These are phyloP conservation scores for Ceratobasidium sp. DNA, from an alignment of 1,284 basidiomycete genomes.

Conservation along the genomic window DNA sequence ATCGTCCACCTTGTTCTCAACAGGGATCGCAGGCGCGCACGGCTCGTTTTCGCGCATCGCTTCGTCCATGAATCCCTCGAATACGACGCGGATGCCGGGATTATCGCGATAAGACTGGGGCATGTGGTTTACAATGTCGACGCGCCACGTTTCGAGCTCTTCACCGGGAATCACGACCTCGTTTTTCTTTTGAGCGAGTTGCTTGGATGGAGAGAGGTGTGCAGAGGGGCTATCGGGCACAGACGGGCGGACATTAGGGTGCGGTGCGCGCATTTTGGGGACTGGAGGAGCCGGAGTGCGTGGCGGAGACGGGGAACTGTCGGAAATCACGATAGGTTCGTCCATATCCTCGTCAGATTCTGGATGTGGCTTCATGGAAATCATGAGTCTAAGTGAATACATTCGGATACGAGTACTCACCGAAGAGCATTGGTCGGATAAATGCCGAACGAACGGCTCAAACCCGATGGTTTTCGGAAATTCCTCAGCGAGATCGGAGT, in stretches of 20 bases:
- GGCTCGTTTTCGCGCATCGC: conserved; percentile 66
- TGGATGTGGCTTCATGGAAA: not conserved
- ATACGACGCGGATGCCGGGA: conserved; percentile 19
- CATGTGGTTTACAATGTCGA: conserved; percentile 39
- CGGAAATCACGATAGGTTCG: not conserved
- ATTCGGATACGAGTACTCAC: not conserved
- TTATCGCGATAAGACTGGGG: conserved; percentile 31
- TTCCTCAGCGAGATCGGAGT: conserved; percentile 6
- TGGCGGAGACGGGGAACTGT: conserved; percentile 12
- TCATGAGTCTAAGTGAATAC: not conserved
- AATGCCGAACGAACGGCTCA: conserved; percentile 13
- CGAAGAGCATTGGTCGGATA: conserved; percentile 8
- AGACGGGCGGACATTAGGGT: conserved; percentile 29
- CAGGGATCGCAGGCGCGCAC: conserved; percentile 70
- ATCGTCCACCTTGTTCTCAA: conserved; percentile 74
- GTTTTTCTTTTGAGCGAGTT: conserved; percentile 39
- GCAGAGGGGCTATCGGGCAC: conserved; percentile 18
- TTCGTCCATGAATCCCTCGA: conserved; percentile 40
- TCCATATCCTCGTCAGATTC: not conserved
- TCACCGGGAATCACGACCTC: conserved; percentile 27
- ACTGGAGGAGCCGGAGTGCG: conserved; percentile 9
- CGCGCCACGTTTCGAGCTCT: conserved; percentile 35
- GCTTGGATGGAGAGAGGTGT: conserved; percentile 36
- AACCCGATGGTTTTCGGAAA: conserved; percentile 31
- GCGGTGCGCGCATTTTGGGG: conserved; percentile 38